phyloP scores from a whole-genome alignment of 176 grass and related monocot genomes.

The Alloteropsis semialata region DNA sequence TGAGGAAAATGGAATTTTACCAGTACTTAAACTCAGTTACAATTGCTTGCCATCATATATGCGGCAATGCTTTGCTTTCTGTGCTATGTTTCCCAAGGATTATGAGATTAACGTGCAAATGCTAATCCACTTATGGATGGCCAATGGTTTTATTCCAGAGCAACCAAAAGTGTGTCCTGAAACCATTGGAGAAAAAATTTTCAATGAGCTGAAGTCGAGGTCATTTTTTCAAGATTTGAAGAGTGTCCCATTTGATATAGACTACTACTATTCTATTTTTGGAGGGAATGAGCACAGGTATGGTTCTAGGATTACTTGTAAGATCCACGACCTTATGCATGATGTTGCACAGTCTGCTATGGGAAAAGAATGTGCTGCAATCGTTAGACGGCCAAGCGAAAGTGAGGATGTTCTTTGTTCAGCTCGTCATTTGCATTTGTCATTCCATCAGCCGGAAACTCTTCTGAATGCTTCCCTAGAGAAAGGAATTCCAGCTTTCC shows the following conservation, averaged over 20 bases:
- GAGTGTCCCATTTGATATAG: too few relatives aligned
- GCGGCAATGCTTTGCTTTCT: slow-evolving; percentile 23
- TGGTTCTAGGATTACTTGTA: too few relatives aligned
- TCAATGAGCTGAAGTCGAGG: not conserved
- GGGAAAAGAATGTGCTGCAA: not conserved
- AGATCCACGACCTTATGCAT: slow-evolving; percentile 33
- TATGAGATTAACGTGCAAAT: not conserved
- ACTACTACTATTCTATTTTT: too few relatives aligned
- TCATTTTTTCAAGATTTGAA: slow-evolving; percentile 42
- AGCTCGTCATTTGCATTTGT: not conserved
- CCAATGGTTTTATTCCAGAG: not conserved
- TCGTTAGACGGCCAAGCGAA: not conserved
- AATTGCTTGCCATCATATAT: not conserved
- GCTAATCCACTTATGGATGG: slow-evolving; percentile 30
- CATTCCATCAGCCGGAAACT: not conserved
- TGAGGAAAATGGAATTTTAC: not conserved
- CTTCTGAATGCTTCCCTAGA: not conserved
- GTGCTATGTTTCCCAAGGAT: slow-evolving; percentile 21
- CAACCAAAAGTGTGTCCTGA: not conserved
- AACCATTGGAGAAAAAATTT: not conserved
- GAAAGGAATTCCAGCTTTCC: not conserved
- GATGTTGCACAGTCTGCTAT: slow-evolving; percentile 14
- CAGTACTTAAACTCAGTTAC: not conserved
- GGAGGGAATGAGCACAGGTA: too few relatives aligned
- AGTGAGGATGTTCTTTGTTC: not conserved